Evolutionary conservation across 176 grass and related monocot genomes (phyloP), one percentile per base, ranked within the genome.

Genomic region (Areca catechu): DNA sequence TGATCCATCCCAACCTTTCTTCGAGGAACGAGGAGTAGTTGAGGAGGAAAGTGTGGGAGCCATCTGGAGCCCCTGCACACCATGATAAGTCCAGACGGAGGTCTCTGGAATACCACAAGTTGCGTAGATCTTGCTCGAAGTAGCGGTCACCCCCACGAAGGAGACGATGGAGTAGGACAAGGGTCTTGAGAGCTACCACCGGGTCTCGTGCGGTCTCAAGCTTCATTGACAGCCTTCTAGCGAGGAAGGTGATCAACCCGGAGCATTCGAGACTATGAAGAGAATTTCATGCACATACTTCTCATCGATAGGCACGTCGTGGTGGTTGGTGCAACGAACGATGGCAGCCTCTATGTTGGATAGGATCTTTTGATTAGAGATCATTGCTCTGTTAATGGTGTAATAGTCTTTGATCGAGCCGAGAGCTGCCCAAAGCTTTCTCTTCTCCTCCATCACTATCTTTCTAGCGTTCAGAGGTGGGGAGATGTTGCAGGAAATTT

Each of bases 161-260:
- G 54, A 97, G 92, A 53, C 86, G 92, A 62, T 91, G 92, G 68
- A 91, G 66, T 54, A 97, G 76, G 29, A 97, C 54, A 9, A 97
- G 75, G 1, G 80, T 59, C 56, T 80, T 80, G 47, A 97, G 70
- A 16, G 87, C 78, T 62, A 62, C 75, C 23, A 66, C 74, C 6
- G 81, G 78, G 16, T 77, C 65, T 19, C 78, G 49, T 5, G 84
- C 74, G 15, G 77, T 54, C 49, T 85, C 84, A 18, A 98, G 67
- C 22, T 79, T 69, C 7, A 69, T 61, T 16, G 93, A 89, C 68
- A 98, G 82, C 69, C 88, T 82, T 47, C 78, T 83, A 1, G 87
- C 79, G 23, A 98, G 86, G 76, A 98, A 98, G 24, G 83, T 89
- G 78, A 98, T 89, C 3, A 78, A 77, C 15, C 93, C 84, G 88